Base-by-base conservation (phyloP, 2,329 filamentous ascomycete species). In the Coniella lustricola region DNA sequence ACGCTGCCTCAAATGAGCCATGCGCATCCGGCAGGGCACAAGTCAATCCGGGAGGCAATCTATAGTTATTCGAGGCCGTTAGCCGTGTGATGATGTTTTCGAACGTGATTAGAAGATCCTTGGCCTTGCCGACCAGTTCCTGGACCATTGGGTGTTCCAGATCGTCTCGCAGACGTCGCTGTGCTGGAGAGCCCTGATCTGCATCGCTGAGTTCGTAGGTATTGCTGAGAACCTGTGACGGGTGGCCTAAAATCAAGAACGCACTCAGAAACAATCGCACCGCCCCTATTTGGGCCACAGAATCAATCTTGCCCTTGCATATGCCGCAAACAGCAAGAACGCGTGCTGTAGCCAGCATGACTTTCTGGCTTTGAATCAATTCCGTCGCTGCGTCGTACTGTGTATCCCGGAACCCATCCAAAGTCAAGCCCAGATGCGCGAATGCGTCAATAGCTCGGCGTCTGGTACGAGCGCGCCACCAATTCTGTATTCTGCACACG, bases 261-360 rank as follows among this genome's bases (percentile, higher is more conserved):
- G 87, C 84, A 60, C 85, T 89, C 48, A 93, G 67, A 58, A 91
- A 91, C 1, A 84, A 89, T 57, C 86, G 75, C 35, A 87, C 79
- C 14, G 81, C 77, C 32, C 84, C 81, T 72, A 85, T 85, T 55
- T 87, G 80, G 38, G 77, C 75, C 49, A 84, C 77, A 1, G 80
- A 82, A 14, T 79, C 76, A 2, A 74, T 66, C 3, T 77, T 76
- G 33, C 78, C 80, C 57, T 89, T 84, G 43, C 79, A 74, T 46
- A 91, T 67, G 1, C 82, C 83, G 58, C 87, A 87, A 10, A 87
- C 74, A 22, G 78, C 75, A 51, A 91, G 73, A 14, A 90, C 72
- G 50, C 77, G 76, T 17, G 82, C 81, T 0, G 87, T 88, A 12
- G 75, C 70, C 34, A 77, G 61, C 22, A 90, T 72, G 10, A 90